Evolutionary conservation across 129 eudicot genomes (phyloP).

Genomic region (Ambrosia trifida): DNA sequence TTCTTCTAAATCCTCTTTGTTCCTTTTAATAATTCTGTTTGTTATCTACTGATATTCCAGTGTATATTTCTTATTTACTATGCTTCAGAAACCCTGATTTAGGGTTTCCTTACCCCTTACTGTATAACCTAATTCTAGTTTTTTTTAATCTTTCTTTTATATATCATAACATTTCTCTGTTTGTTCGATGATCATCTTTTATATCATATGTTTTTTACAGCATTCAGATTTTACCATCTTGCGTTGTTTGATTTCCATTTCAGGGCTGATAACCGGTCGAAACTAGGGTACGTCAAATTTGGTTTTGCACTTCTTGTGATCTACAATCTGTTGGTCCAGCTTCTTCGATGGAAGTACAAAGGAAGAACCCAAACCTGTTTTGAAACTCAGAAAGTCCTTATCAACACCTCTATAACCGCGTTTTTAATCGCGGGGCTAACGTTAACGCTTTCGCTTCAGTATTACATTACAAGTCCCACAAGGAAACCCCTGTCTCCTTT

Average conservation of each 20-base stretch:
- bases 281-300: neutral
- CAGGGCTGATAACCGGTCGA: neutral
- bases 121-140: no score
- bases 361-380: neutral
- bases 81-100: neutral
- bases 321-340: neutral
- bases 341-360: neutral
- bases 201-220: neutral
- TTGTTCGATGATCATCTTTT: neutral
- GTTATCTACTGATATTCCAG: no score
- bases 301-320: neutral
- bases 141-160: no score
- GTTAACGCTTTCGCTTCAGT: neutral
- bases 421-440: neutral
- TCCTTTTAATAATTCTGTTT: no score
- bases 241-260: neutral
- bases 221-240: neutral
- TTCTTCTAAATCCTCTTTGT: no score
- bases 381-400: conserved; percentile 3
- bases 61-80: neutral
- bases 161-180: neutral
- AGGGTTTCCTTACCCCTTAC: neutral
- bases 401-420: neutral
- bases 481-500: neutral
- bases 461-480: neutral